A percentile compares a stretch with the other conserved stretches of the same genome.
Conservation (phyloP, 805 yeast species). For the Saccharomycopsis guyanensis region DNA sequence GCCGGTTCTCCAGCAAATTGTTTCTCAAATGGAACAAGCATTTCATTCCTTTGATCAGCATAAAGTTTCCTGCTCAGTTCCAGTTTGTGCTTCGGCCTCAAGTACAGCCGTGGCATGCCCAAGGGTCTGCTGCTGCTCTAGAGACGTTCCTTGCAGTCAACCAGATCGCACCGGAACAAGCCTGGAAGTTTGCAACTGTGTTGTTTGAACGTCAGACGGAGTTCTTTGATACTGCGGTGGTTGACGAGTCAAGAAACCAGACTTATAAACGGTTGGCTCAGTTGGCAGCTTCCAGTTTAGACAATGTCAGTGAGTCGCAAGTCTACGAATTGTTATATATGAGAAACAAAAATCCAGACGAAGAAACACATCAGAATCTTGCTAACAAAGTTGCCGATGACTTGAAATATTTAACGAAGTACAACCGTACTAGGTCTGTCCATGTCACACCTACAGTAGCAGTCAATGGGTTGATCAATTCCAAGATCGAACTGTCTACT, state of each 20-base stretch:
- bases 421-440: constrained; percentile 67
- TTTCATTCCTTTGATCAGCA: constrained; percentile 45
- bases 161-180: constrained; percentile 40
- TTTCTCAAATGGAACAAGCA: constrained; percentile 46
- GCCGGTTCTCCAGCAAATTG: constrained; percentile 65
- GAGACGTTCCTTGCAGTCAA: constrained; percentile 70
- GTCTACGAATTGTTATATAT: constrained; percentile 30
- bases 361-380: constrained; percentile 34
- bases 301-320: constrained; percentile 29
- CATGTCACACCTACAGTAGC: constrained; percentile 81
- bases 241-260: constrained; percentile 45
- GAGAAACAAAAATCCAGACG: constrained; percentile 25
- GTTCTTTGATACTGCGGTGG: constrained; percentile 57
- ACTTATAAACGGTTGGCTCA: constrained; percentile 46
- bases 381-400: constrained; percentile 58
- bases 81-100: constrained; percentile 62
- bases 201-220: constrained; percentile 47
- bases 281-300: constrained; percentile 34
- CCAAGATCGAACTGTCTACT: constrained; percentile 55
- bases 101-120: constrained; percentile 83
- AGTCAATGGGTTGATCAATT: constrained; percentile 57
- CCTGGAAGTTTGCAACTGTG: constrained; percentile 49
- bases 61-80: constrained; percentile 40
- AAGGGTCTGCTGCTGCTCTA: constrained; percentile 56
- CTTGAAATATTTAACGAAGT: constrained; percentile 64